Conservation (phyloP, 768 basidiomycete species). For the Phlegmacium glaucopus region DNA sequence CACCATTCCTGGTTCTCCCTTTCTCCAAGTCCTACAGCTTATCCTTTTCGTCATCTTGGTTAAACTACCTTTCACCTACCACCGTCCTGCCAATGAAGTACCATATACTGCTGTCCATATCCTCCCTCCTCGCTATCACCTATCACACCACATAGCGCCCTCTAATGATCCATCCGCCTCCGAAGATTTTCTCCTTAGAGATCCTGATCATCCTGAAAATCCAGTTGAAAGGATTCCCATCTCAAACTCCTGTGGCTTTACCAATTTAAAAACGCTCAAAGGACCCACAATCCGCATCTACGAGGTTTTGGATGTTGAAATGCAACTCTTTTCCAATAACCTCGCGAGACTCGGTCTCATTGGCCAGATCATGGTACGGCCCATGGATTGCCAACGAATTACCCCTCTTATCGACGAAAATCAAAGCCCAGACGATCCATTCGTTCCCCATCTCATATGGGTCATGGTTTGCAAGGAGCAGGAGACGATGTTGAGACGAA, state of each 20-base stretch:
- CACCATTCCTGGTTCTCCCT: constrained; percentile 10
- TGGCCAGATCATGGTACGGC: constrained; percentile 8
- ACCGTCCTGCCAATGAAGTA: background rate
- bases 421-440: constrained; percentile 9
- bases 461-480: too few species aligned
- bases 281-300: constrained; percentile 16
- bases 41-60: constrained; percentile 1
- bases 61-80: background rate
- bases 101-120: too few species aligned
- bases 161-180: background rate
- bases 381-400: constrained; percentile 5
- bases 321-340: constrained; percentile 4
- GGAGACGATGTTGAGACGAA: too few species aligned
- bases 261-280: constrained; percentile 12
- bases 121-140: too few species aligned
- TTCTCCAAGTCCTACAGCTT: constrained; percentile 12
- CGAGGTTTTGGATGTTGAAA: constrained; percentile 9
- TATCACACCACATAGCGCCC: too few species aligned
- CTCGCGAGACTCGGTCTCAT: constrained; percentile 4
- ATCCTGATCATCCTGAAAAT: constrained; percentile 5
- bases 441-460: too few species aligned
- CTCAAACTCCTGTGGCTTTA: constrained; percentile 10
- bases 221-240: constrained; percentile 10
- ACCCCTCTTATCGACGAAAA: constrained; percentile 13
- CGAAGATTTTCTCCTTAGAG: constrained; percentile 9